Evolutionary conservation across 495 filamentous ascomycete species (phyloP), one percentile per base, ranked within the genome.

Genomic region (Penicillium bovifimosum): DNA sequence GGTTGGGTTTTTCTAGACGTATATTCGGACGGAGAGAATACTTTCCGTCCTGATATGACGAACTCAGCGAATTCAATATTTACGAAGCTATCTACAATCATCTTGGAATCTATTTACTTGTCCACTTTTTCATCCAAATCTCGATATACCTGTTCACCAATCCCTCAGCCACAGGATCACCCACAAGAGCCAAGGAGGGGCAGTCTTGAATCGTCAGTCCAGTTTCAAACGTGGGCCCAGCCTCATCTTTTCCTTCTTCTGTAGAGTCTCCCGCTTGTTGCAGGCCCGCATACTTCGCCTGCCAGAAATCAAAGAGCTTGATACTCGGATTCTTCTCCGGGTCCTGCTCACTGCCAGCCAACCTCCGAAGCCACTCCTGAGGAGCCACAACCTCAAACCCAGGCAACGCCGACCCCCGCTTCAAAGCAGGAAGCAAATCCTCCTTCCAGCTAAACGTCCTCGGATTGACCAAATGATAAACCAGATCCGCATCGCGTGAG

Each of bases 261-360:
- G 8, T 9, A 14, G 29, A 38, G 38, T 14, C 26, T 9, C 17
- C 39, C 2, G 29, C 14, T 31, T 16, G n/a, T 2, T 7, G 3
- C 13, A 18, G 5, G 10, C 17, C 28, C 9, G 46, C 63, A 41
- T 68, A 70, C 39, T 70, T 74, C 2, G 48, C 53, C 33, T 42
- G 48, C 56, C 67, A 86, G 65, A 80, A 84, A 26, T 76, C 74
- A 14, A 84, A 50, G 17, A 85, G 64, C 60, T 85, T 84, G 38
- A 81, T 73, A n/a, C 78, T 71, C 1, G 83, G 81, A 44, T 85
- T 85, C 31, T 63, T 70, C 41, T 67, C 63, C 2, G 79, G 74
- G 58, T 83, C 77, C 33, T 65, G 69, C 5, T 80, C 65, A 20
- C 65, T 64, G 0, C 50, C 62, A 2, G 63, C 63, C n/a, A 83